These are phyloP conservation scores for Mediolabrus comicus DNA, from an alignment of 108 stramenopile genomes.

Conservation along the genomic window DNA sequence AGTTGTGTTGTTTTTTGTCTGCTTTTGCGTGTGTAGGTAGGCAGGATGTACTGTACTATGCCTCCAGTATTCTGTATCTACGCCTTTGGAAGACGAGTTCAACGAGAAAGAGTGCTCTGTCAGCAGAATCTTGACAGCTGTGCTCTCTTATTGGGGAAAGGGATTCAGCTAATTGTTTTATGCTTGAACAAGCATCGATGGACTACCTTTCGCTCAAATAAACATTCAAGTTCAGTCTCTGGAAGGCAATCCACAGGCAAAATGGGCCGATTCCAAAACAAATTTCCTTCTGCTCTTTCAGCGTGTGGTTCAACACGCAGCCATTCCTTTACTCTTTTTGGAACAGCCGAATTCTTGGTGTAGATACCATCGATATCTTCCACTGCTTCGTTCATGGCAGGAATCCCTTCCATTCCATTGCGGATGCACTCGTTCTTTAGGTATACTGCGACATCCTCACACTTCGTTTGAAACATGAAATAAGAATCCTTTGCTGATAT, in stretches of 20 bases:
- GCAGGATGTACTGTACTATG: too few species aligned
- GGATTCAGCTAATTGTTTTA: too few species aligned
- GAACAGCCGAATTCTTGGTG: background rate
- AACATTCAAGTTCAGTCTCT: constrained; percentile 36
- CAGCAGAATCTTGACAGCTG: background rate
- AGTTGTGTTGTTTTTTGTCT: too few species aligned
- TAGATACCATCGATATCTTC: constrained; percentile 23
- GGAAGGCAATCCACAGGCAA: constrained; percentile 16
- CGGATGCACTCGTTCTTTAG: constrained; percentile 16
- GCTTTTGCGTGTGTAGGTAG: too few species aligned
- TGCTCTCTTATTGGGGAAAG: too few species aligned
- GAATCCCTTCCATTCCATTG: constrained; percentile 4
- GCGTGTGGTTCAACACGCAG: constrained; percentile 5
- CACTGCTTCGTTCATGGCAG: constrained; percentile 11
- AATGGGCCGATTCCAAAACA: constrained; percentile 12
- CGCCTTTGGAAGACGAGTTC: too few species aligned
- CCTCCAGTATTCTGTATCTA: too few species aligned
- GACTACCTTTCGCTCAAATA: constrained; percentile 15
- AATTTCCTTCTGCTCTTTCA: constrained; percentile 33
- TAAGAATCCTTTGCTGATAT: constrained; percentile 5
- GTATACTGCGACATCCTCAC: constrained; percentile 39
- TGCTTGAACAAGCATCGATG: constrained; percentile 12
- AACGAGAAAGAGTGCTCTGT: too few species aligned
- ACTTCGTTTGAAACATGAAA: constrained; percentile 43
- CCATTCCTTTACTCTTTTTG: constrained; percentile 36